Evolutionary conservation across 1,139 yeast genomes (phyloP).

Genomic region (Nadsonia starkeyi-henricii): DNA sequence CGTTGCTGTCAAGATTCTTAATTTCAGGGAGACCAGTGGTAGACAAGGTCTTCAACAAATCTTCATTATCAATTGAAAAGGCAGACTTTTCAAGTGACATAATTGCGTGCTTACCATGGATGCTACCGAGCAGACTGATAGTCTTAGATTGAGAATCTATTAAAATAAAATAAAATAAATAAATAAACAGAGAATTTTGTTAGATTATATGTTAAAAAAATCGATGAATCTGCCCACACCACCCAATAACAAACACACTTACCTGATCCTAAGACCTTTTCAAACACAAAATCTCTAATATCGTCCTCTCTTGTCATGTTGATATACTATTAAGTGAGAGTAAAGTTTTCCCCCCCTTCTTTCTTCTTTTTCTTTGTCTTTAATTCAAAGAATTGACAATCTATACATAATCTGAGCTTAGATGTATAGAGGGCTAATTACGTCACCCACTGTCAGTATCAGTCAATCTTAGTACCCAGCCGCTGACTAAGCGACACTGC

Average conservation of each 20-base stretch:
- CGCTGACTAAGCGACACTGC: too few relatives aligned
- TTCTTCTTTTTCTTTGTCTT: too few relatives aligned
- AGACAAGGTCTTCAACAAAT: slow-evolving; percentile 11
- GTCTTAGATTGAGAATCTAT: slow-evolving; percentile 51
- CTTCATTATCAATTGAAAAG: slow-evolving; percentile 26
- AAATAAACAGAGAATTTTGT: background rate
- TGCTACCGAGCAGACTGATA: slow-evolving; percentile 50
- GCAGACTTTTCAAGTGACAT: slow-evolving; percentile 60
- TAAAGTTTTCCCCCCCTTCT: too few relatives aligned
- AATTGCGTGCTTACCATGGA: slow-evolving; percentile 50
- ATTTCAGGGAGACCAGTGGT: slow-evolving; percentile 25
- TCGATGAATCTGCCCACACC: too few relatives aligned
- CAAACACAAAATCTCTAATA: background rate
- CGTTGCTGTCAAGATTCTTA: slow-evolving; percentile 48
- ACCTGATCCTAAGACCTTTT: background rate
- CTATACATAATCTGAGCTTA: too few relatives aligned
- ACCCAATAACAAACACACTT: too few relatives aligned
- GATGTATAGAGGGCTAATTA: too few relatives aligned
- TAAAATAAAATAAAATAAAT: background rate
- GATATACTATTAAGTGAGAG: too few relatives aligned
- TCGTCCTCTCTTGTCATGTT: background rate
- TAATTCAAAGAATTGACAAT: too few relatives aligned
- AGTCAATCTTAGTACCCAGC: too few relatives aligned
- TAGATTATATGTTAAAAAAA: background rate
- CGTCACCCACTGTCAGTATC: too few relatives aligned